These are phyloP conservation scores for Malassezia nana DNA, from an alignment of 1,284 basidiomycete species.

Conservation along the genomic window DNA sequence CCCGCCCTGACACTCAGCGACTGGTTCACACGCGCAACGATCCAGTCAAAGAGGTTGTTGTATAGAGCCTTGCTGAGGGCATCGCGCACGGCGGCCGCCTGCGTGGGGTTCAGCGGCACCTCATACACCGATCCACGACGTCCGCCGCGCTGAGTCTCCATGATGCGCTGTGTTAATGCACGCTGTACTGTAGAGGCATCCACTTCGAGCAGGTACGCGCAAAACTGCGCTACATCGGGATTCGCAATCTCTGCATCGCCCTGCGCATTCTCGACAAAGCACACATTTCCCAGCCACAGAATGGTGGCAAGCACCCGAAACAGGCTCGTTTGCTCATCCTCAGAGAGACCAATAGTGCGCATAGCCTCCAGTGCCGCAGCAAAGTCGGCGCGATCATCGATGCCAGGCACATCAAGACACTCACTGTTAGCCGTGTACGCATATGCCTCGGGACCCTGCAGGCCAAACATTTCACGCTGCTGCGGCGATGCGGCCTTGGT, in stretches of 20 bases:
- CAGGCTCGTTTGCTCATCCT: conserved; percentile 80
- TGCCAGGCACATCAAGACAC: conserved; percentile 81
- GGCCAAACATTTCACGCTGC: conserved; percentile 83
- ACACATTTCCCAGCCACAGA: conserved; percentile 82
- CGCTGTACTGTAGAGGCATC: conserved; percentile 71
- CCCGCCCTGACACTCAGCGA: conserved; percentile 80
- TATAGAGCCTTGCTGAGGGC: conserved; percentile 93
- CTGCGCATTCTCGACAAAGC: conserved; percentile 72
- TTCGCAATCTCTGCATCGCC: conserved; percentile 77
- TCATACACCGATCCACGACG: conserved; percentile 89
- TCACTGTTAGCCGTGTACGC: conserved; percentile 83
- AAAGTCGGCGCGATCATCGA: conserved; percentile 81
- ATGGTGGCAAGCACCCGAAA: conserved; percentile 84
- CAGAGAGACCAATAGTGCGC: conserved; percentile 75
- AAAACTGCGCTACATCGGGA: conserved; percentile 82
- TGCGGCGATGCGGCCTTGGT: conserved; percentile 84
- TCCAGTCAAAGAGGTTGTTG: conserved; percentile 99
- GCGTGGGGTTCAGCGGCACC: conserved; percentile 85
- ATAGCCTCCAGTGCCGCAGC: conserved; percentile 86
- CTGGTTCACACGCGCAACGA: conserved; percentile 86
- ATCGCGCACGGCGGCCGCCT: conserved; percentile 78
- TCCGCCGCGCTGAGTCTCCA: conserved; percentile 73
- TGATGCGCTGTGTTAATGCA: conserved; percentile 69
- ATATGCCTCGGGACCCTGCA: conserved; percentile 95
- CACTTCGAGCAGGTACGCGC: conserved; percentile 85